Base-by-base conservation (phyloP, 2,329 filamentous ascomycete species). In the Cladorrhinum sp. region DNA sequence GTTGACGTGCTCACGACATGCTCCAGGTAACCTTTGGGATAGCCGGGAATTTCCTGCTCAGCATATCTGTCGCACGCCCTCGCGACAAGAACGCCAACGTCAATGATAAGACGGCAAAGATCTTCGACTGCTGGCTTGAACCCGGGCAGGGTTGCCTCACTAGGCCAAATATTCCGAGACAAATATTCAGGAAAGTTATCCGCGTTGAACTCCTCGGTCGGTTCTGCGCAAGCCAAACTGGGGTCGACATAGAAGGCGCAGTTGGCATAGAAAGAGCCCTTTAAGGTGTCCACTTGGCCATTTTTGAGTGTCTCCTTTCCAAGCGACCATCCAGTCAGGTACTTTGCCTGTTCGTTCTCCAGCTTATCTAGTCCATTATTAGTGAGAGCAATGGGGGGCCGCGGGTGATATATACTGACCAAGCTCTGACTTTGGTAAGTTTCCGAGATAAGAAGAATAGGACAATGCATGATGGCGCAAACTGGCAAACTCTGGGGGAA, bases 21-120 rank as follows among this genome's bases (percentile, higher is more conserved):
- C 77, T 97, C 92, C 3, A 99, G 80, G 71, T 96, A 97, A 0
- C 89, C 90, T 3, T 76, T 71, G 53, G 86, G 85, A 71, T 98
- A 98, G 2, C 81, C 89, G 0, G 85, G 77, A 49, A 98, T 91
- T 65, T 96, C 91, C 60, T 84, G 81, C 72, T 86, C 82, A 1
- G 93, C 95, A 75, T 92, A 98, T 59, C 82, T 83, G 77, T 97
- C 94, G 75, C 94, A 97, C 2, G 91, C 92, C n/a, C 87, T 80
- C 1, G 95, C 95, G 5, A 99, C 95, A 8, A 98, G 80, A 2
- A 89, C 90, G 1, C 92, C 95, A 0, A 89, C 90, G 70, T 97
- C 92, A 66, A 98, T 96, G 69, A 98, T 91, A 64, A 98, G 77
- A 0, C 79, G 80, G 73, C 93, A 97, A 28, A 98, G 82, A 42